phyloP scores from a whole-genome alignment of 2,329 filamentous ascomycete species.

The Colletotrichum liriopes region DNA sequence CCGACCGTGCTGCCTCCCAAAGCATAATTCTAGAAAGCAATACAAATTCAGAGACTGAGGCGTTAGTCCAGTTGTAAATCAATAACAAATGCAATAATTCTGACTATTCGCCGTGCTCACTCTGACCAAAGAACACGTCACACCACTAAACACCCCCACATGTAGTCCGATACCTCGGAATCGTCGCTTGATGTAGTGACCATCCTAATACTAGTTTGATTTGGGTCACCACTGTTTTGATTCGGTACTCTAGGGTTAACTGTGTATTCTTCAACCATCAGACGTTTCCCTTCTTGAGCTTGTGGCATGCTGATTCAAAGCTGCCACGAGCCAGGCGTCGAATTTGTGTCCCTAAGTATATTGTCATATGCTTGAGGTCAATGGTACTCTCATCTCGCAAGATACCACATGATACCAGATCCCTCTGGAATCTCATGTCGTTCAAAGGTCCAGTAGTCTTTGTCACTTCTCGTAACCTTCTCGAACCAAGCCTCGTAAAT shows the following conservation, averaged over 20 bases:
- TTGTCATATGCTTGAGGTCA: background rate
- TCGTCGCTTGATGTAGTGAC: background rate
- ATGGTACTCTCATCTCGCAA: background rate
- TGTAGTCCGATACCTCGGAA: background rate
- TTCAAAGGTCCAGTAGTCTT: background rate
- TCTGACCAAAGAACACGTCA: background rate
- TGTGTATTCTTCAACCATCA: no score
- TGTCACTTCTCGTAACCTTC: background rate
- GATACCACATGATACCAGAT: background rate
- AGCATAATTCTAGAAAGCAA: background rate
- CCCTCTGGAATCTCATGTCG: background rate
- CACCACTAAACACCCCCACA: no score
- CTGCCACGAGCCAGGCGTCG: no score
- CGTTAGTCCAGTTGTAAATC: background rate
- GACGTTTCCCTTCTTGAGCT: no score
- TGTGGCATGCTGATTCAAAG: no score
- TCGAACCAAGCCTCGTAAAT: conserved; percentile 2
- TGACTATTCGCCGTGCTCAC: no score
- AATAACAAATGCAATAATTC: background rate
- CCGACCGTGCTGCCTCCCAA: conserved; percentile 45
- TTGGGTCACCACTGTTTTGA: no score
- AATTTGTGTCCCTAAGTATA: no score
- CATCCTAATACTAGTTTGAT: background rate
- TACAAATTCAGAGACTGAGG: no score
- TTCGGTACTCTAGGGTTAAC: no score